Conservation (phyloP, 331 rosid species). For the Acacia pycnantha region DNA sequence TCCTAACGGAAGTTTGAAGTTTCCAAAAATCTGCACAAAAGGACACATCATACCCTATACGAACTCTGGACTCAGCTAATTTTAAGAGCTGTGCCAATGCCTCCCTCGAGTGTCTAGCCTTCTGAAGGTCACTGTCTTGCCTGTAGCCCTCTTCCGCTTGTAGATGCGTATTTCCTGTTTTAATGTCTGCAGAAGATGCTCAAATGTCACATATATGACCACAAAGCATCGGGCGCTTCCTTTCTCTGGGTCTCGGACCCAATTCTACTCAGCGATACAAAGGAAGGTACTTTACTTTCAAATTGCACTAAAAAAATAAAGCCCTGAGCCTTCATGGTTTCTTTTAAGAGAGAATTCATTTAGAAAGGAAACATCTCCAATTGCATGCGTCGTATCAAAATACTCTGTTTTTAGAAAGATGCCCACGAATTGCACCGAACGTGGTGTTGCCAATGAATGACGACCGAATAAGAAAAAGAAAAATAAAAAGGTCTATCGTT, state of each 20-base stretch:
- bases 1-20: neutral
- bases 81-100: conserved; percentile 65
- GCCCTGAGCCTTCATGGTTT: neutral
- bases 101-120: conserved; percentile 56
- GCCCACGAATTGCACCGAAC: neutral
- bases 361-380: neutral
- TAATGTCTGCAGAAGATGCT: conserved; percentile 49
- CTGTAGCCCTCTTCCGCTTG: conserved; percentile 52
- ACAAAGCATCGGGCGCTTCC: neutral
- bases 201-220: conserved; percentile 20
- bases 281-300: neutral
- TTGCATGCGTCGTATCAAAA: neutral
- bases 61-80: conserved; percentile 57
- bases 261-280: neutral
- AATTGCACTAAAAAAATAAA: neutral
- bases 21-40: neutral
- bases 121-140: conserved; percentile 52
- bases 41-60: conserved; percentile 49
- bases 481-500: neutral
- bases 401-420: neutral
- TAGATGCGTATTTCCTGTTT: conserved; percentile 44
- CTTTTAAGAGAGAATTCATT: neutral
- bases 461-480: neutral
- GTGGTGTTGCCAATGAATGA: neutral
- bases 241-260: neutral